Conservation (phyloP, 441 rosid genomes). For the Adansonia gregorii region DNA sequence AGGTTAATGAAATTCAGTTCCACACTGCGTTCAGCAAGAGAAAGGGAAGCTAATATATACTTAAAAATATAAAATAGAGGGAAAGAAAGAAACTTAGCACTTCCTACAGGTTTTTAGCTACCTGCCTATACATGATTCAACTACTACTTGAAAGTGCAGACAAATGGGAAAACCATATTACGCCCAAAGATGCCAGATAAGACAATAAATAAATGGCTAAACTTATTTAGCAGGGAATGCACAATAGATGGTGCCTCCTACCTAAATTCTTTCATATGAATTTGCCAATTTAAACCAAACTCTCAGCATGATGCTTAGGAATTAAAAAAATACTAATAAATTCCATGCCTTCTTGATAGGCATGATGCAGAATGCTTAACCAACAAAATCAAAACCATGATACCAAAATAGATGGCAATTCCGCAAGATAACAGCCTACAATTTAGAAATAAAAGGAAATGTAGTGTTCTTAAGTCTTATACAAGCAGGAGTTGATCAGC, state of each 20-base stretch:
- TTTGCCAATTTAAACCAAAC: conserved; percentile 16
- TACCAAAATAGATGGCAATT: not conserved
- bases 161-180: not conserved
- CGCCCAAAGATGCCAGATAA: not conserved
- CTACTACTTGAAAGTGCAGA: not conserved
- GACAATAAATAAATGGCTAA: not conserved
- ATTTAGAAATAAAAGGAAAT: not conserved
- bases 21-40: conserved; percentile 9
- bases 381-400: conserved; percentile 5
- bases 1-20: not conserved
- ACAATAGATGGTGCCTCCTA: not conserved
- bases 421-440: not conserved
- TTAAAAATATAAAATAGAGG: not conserved
- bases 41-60: not conserved
- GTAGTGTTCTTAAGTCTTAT: not conserved
- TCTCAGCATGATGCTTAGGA: not conserved
- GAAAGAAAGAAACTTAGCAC: not conserved
- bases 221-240: not conserved
- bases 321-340: not conserved
- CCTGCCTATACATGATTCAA: not conserved
- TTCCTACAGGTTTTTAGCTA: not conserved
- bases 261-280: not conserved
- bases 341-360: not conserved
- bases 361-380: not conserved
- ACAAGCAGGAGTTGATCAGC: not conserved